phyloP scores from a whole-genome alignment of 805 yeast genomes.

The Metschnikowia similis region DNA sequence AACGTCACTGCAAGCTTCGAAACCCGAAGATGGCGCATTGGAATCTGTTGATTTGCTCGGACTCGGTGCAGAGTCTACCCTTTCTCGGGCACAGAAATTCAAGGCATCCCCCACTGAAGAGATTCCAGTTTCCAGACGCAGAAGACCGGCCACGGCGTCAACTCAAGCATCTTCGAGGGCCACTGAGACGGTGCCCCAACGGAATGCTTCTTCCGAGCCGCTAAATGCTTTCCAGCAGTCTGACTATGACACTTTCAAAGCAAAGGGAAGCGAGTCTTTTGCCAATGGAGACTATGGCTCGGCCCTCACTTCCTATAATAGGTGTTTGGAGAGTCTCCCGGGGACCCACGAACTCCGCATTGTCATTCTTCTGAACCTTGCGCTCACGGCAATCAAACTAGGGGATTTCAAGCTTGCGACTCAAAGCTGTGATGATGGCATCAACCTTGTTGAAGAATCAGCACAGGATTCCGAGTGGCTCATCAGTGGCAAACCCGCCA shows the following conservation, averaged over 20 bases:
- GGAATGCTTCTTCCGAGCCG: slow-evolving; percentile 16
- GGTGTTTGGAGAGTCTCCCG: slow-evolving; percentile 52
- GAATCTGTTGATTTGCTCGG: slow-evolving; percentile 27
- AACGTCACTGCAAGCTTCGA: too few species aligned
- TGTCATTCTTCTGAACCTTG: slow-evolving; percentile 70
- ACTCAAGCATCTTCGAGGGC: background rate
- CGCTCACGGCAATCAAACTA: slow-evolving; percentile 56
- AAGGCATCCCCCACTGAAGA: slow-evolving; percentile 18
- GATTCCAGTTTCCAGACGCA: slow-evolving; percentile 24
- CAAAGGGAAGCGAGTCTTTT: slow-evolving; percentile 59
- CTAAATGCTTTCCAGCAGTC: slow-evolving; percentile 38
- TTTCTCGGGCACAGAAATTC: slow-evolving; percentile 25
- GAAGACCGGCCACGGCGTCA: slow-evolving; percentile 1
- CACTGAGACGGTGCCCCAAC: background rate
- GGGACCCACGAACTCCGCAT: slow-evolving; percentile 59
- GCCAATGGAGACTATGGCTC: slow-evolving; percentile 75
- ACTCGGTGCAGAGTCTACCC: slow-evolving; percentile 9
- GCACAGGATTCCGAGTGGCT: slow-evolving; percentile 28
- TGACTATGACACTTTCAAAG: slow-evolving; percentile 46
- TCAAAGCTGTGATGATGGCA: slow-evolving; percentile 44
- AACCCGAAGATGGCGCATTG: slow-evolving; percentile 8
- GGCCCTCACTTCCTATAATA: slow-evolving; percentile 59
- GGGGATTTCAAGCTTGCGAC: slow-evolving; percentile 64
- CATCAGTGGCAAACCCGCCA: slow-evolving; percentile 49
- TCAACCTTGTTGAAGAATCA: slow-evolving; percentile 29